A percentile compares a stretch with the other conserved stretches of the same genome.
phyloP scores from a whole-genome alignment of 1,139 yeast genomes.

The Hemisphaericaspora lyxosophila region DNA sequence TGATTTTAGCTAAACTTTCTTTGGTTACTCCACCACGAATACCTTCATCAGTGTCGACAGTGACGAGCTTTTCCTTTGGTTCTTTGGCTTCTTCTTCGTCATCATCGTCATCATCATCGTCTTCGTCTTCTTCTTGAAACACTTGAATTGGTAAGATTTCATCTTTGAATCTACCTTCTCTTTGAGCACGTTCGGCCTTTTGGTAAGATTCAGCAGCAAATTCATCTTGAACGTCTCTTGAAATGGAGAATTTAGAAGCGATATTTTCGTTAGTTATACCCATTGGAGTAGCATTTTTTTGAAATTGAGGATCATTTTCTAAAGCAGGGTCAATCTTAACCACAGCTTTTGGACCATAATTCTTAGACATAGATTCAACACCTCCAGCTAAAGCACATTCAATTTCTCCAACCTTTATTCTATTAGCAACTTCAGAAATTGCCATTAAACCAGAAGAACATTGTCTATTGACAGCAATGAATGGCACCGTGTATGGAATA shows the following conservation, averaged over 20 bases:
- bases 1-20: constrained; percentile 29
- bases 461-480: constrained; percentile 40
- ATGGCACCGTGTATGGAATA: constrained; percentile 35
- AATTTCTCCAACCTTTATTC: constrained; percentile 33
- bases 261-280: constrained; percentile 53
- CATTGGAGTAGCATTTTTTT: constrained; percentile 52
- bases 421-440: constrained; percentile 32
- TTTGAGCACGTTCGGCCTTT: constrained; percentile 35
- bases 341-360: constrained; percentile 37
- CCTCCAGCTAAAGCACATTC: constrained; percentile 42
- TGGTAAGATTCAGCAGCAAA: constrained; percentile 37
- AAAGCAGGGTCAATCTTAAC: constrained; percentile 22
- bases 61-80: constrained; percentile 21
- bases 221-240: constrained; percentile 60
- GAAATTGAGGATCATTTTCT: constrained; percentile 19
- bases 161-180: constrained; percentile 32
- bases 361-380: constrained; percentile 43
- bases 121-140: constrained; percentile 23
- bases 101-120: constrained; percentile 18
- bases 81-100: constrained; percentile 13
- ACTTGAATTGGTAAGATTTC: constrained; percentile 39
- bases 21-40: constrained; percentile 27
- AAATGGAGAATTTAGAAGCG: constrained; percentile 47
- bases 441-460: constrained; percentile 46
- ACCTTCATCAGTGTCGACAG: constrained; percentile 32